Evolutionary conservation across 768 basidiomycete genomes (phyloP).

Genomic region (Pulveroboletus sp.): DNA sequence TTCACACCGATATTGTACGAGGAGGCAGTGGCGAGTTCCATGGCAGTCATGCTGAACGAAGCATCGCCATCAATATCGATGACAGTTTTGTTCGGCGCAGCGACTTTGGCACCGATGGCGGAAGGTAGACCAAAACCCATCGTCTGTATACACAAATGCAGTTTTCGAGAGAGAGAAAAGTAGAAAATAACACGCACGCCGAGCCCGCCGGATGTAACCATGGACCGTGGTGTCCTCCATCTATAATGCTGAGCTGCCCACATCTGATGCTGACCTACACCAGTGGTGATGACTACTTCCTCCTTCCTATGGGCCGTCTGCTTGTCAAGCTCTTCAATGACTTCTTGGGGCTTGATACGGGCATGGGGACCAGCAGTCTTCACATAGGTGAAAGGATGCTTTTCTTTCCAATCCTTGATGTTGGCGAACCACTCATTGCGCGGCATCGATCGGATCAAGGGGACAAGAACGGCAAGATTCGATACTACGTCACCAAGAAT

Average conservation of each 20-base stretch:
- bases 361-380: slow-evolving; percentile 52
- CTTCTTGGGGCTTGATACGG: slow-evolving; percentile 93
- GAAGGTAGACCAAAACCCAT: slow-evolving; percentile 98
- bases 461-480: slow-evolving; percentile 78
- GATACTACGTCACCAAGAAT: slow-evolving; percentile 90
- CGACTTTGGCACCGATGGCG: slow-evolving; percentile 96
- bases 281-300: slow-evolving; percentile 83
- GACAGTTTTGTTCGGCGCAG: slow-evolving; percentile 87
- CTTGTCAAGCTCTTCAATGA: slow-evolving; percentile 85
- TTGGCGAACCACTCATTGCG: slow-evolving; percentile 79
- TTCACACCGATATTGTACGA: slow-evolving; percentile 94
- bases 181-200: slow-evolving; percentile 56
- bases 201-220: slow-evolving; percentile 93
- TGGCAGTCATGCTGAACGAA: slow-evolving; percentile 98
- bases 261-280: slow-evolving; percentile 99
- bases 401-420: slow-evolving; percentile 78
- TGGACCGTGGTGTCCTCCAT: slow-evolving; percentile 80
- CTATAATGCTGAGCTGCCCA: slow-evolving; percentile 95
- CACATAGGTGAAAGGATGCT: slow-evolving; percentile 86
- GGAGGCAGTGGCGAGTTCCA: slow-evolving; percentile 94
- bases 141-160: slow-evolving; percentile 47
- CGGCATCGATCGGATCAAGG: slow-evolving; percentile 59
- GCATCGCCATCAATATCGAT: slow-evolving; percentile 98
- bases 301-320: slow-evolving; percentile 80
- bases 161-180: not conserved